Evolutionary conservation across 805 yeast species (phyloP), one percentile per base, ranked within the genome.

Genomic region (Saturnispora kantuleensis): DNA sequence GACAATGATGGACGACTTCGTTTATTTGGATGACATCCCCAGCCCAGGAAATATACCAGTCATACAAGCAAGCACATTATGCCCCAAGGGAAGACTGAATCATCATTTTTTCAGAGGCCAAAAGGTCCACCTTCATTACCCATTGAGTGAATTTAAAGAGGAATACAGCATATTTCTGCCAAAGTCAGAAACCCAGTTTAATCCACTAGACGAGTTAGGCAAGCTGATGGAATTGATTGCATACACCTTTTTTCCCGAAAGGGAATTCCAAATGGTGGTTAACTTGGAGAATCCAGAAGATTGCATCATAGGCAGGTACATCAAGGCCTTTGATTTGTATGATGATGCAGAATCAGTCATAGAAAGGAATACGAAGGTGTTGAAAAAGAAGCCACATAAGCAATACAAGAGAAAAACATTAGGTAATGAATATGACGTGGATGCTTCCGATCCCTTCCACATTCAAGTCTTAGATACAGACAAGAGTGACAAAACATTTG

Each of bases 161-260:
- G 64, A 65, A 35, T 79, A 72, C 49, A 48, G 68, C 8, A 58
- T 79, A 32, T 71, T 73, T 3, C 59, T 63, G 12, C 76, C 81
- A 5, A 76, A 74, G 48, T 70, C 70, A 48, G 75, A 76, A 44
- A 79, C 73, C 47, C 57, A 54, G n/a, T 66, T 77, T 35, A 79
- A 80, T 54, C 85, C 88, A 4, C 63, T 79, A 38, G 72, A 67
- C 41, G 90, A 83, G 52, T 68, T 82, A 44, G 81, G 77, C 4
- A 66, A 66, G 44, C 56, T 62, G 26, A 73, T 75, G 71, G 76
- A 69, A 40, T 43, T 70, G 32, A 55, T 63, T 12, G 64, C 77
- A 0, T 28, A 55, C 18, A 52, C 58, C 10, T 73, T 60, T 50
- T 62, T 75, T 30, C 77, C 77, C 0, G 59, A 60, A 13, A 56